These are phyloP conservation scores for Asterionellopsis glacialis DNA, from an alignment of 108 stramenopile species.

Conservation along the genomic window DNA sequence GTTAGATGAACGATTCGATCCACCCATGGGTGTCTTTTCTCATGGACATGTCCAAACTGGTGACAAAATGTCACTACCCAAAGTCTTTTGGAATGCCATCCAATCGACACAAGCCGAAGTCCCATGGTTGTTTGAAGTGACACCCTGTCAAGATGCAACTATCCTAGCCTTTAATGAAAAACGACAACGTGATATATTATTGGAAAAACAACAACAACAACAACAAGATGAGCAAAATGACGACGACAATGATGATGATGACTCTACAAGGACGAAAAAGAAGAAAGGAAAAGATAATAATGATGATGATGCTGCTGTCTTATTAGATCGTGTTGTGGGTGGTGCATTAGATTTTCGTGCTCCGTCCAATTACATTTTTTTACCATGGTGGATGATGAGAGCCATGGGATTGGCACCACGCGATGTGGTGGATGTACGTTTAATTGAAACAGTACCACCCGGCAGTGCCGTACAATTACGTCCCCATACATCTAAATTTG, in stretches of 20 bases:
- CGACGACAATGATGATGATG: constrained; percentile 33
- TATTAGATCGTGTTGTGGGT: constrained; percentile 61
- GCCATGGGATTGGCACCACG: constrained; percentile 72
- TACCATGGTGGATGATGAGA: constrained; percentile 88
- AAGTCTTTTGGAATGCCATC: constrained; percentile 71
- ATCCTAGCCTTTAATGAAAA: background rate
- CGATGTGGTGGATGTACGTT: constrained; percentile 74
- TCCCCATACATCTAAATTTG: constrained; percentile 66
- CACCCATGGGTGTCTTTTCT: constrained; percentile 80
- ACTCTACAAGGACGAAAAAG: background rate
- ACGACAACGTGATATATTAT: background rate
- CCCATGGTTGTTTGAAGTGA: constrained; percentile 82
- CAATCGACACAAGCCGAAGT: constrained; percentile 66
- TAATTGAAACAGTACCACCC: constrained; percentile 48
- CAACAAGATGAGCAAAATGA: constrained; percentile 21
- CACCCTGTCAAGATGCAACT: constrained; percentile 64
- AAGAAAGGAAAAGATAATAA: background rate
- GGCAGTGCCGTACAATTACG: constrained; percentile 76
- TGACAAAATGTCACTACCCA: constrained; percentile 79
- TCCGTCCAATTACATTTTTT: constrained; percentile 78
- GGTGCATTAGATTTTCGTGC: constrained; percentile 92
- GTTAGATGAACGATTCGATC: constrained; percentile 74
- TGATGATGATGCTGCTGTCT: constrained; percentile 13
- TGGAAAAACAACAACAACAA: background rate
- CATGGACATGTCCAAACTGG: constrained; percentile 84